phyloP scores from a whole-genome alignment of 805 yeast genomes.

The Suhomyces pyralidae region DNA sequence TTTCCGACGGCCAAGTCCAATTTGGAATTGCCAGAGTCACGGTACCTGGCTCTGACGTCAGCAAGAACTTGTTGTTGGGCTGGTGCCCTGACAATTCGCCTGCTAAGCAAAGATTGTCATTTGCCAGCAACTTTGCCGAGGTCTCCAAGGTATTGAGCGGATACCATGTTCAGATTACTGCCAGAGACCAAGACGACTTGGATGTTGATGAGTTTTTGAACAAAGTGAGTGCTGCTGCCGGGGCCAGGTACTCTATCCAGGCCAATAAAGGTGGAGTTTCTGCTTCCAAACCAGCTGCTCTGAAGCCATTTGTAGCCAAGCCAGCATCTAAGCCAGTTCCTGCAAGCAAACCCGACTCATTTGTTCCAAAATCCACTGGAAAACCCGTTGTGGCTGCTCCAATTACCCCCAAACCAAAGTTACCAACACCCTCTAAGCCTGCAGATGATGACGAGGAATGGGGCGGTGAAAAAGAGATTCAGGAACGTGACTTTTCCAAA shows the following conservation, averaged over 20 bases:
- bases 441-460: slow-evolving; percentile 58
- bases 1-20: slow-evolving; percentile 84
- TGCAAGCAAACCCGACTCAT: slow-evolving; percentile 18
- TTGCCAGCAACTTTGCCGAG: slow-evolving; percentile 73
- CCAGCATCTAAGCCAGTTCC: slow-evolving; percentile 27
- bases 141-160: slow-evolving; percentile 70
- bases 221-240: slow-evolving; percentile 86
- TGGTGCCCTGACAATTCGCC: slow-evolving; percentile 99
- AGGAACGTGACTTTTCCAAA: slow-evolving; percentile 50
- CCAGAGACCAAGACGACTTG: slow-evolving; percentile 90
- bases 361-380: slow-evolving; percentile 37
- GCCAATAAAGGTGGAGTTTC: slow-evolving; percentile 7
- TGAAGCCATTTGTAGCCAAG: slow-evolving; percentile 16
- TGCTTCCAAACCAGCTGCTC: slow-evolving; percentile 9
- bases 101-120: slow-evolving; percentile 65
- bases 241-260: slow-evolving; percentile 86
- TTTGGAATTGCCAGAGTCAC: slow-evolving; percentile 85
- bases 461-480: slow-evolving; percentile 63
- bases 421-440: slow-evolving; percentile 20
- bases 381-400: slow-evolving; percentile 33
- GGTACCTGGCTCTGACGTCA: slow-evolving; percentile 89
- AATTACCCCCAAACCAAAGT: slow-evolving; percentile 7
- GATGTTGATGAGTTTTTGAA: slow-evolving; percentile 71
- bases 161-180: slow-evolving; percentile 94
- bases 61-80: slow-evolving; percentile 80